Conservation (phyloP, 2,329 filamentous ascomycete genomes). For the Microsporum audouinii region DNA sequence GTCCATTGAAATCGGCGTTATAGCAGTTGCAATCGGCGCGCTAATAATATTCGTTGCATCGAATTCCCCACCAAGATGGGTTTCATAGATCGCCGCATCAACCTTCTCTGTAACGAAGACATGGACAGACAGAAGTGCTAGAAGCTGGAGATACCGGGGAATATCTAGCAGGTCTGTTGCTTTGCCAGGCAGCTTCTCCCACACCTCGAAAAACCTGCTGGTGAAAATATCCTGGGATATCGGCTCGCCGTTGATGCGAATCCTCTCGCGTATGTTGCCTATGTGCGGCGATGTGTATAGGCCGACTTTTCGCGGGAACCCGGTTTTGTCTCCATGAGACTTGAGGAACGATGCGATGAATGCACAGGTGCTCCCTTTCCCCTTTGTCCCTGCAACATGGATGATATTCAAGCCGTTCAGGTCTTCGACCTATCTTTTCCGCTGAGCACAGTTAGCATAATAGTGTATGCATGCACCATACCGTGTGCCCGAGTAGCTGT, state of each 20-base stretch:
- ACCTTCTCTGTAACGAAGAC: background rate
- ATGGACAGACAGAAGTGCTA: background rate
- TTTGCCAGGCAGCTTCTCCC: constrained; percentile 23
- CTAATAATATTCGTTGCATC: constrained; percentile 57
- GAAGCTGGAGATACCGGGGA: background rate
- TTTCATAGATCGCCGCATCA: constrained; percentile 48
- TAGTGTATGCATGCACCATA: background rate
- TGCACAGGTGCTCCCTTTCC: constrained; percentile 57
- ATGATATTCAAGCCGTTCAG: constrained; percentile 50
- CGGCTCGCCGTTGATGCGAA: constrained; percentile 18
- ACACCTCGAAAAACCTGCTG: constrained; percentile 18
- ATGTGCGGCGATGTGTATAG: constrained; percentile 57
- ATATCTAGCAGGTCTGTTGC: background rate
- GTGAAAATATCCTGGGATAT: constrained; percentile 14
- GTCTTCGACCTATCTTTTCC: constrained; percentile 30
- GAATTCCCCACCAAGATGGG: constrained; percentile 55
- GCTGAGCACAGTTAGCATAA: background rate
- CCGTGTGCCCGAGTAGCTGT: constrained; percentile 2
- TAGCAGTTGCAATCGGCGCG: constrained; percentile 45
- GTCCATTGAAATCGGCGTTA: constrained; percentile 57
- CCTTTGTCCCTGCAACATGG: constrained; percentile 59
- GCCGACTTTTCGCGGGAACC: constrained; percentile 37
- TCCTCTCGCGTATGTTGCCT: constrained; percentile 17
- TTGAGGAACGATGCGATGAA: constrained; percentile 52
- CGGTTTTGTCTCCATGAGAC: constrained; percentile 33